Evolutionary conservation across 495 filamentous ascomycete genomes (phyloP).

Genomic region (Tuber calosporum): DNA sequence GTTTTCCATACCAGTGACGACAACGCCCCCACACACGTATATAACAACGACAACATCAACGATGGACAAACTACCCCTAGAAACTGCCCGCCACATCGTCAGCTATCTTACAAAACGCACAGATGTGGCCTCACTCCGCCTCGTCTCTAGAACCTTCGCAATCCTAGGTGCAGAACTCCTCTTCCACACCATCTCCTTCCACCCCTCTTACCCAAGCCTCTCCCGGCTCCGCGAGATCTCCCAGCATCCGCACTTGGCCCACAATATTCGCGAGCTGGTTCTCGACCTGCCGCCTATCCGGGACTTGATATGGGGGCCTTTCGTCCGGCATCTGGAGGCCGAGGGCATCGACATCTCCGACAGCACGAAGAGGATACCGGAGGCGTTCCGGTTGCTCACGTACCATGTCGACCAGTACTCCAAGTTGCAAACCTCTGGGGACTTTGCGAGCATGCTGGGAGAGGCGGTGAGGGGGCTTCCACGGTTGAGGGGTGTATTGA

Average conservation of each 20-base stretch:
- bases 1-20: background rate
- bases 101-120: slow-evolving; percentile 6
- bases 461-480: slow-evolving; percentile 8
- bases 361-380: slow-evolving; percentile 1
- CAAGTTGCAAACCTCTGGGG: slow-evolving; percentile 16
- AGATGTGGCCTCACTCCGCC: slow-evolving; percentile 13
- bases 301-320: slow-evolving; percentile 13
- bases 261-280: slow-evolving; percentile 4
- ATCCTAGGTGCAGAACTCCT: slow-evolving; percentile 18
- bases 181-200: slow-evolving; percentile 23
- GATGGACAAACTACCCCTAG: slow-evolving; percentile 19
- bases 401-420: slow-evolving; percentile 9
- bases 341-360: background rate
- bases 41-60: slow-evolving; percentile 2
- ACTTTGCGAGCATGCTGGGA: slow-evolving; percentile 19
- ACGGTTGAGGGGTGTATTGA: slow-evolving; percentile 10
- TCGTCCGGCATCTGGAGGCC: background rate
- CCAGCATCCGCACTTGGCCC: slow-evolving; percentile 8
- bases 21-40: background rate
- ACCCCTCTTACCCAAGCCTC: slow-evolving; percentile 18
- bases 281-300: slow-evolving; percentile 19
- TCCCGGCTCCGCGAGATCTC: slow-evolving; percentile 12
- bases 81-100: slow-evolving; percentile 19
- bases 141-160: slow-evolving; percentile 16
- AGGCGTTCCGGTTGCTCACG: slow-evolving; percentile 12